Percentiles rank a stretch among this genome's conserved stretches.
Conservation (phyloP, 495 filamentous ascomycete genomes). For the Lasiosphaeriaceae sp. region DNA sequence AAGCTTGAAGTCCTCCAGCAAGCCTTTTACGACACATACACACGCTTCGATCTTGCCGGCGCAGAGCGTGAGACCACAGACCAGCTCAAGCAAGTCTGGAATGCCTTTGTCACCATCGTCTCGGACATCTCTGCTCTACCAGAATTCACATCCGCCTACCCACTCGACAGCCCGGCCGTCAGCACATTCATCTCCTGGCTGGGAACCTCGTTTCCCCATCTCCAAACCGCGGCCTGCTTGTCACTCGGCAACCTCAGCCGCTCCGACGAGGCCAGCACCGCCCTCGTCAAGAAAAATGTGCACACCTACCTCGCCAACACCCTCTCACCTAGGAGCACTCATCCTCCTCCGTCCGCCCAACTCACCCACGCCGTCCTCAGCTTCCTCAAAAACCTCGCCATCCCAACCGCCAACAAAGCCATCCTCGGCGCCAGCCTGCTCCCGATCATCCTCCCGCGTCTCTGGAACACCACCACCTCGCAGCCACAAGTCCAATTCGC, state of each 20-base stretch:
- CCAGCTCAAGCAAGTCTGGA: constrained; percentile 50
- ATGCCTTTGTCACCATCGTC: constrained; percentile 53
- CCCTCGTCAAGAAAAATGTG: constrained; percentile 56
- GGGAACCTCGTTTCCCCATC: constrained; percentile 30
- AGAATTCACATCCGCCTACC: constrained; percentile 42
- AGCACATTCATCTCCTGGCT: constrained; percentile 49
- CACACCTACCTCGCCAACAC: constrained; percentile 54
- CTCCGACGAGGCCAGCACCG: constrained; percentile 58
- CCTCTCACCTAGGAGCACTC: constrained; percentile 28
- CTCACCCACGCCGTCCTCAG: constrained; percentile 64
- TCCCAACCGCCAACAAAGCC: constrained; percentile 60
- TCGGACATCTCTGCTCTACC: constrained; percentile 61
- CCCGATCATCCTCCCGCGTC: constrained; percentile 48
- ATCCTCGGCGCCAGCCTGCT: constrained; percentile 46
- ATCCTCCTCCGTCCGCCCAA: constrained; percentile 32
- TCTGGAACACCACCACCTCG: constrained; percentile 55
- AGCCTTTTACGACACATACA: constrained; percentile 29
- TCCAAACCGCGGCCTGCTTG: constrained; percentile 71
- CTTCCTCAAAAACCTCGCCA: constrained; percentile 78
- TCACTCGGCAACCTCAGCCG: constrained; percentile 75
- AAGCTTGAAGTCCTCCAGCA: constrained; percentile 28
- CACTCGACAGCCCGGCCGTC: constrained; percentile 40
- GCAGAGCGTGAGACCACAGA: constrained; percentile 46
- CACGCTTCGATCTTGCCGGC: constrained; percentile 21
- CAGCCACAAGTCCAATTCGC: constrained; percentile 68